Evolutionary conservation across 2,329 filamentous ascomycete genomes (phyloP), one percentile per base, ranked within the genome.

Genomic region (Onygenales sp.): DNA sequence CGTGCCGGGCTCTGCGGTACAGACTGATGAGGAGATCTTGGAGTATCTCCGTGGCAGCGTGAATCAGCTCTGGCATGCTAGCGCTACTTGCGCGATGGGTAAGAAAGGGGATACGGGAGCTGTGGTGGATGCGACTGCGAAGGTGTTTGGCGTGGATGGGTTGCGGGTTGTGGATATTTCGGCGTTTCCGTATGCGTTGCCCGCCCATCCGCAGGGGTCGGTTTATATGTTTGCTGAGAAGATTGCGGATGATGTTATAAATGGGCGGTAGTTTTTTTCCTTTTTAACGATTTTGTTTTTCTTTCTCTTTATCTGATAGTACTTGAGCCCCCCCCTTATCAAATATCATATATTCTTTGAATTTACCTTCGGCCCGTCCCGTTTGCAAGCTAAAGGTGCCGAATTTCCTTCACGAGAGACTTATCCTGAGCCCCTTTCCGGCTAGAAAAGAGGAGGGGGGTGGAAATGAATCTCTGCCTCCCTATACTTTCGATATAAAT

Each of bases 161-260:
- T 53, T 70, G 49, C 55, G 68, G 2, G 67, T 70, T 5, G 66
- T 69, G 4, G 67, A 71, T 56, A 65, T 66, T 0, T 65, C 60
- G 43, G 53, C 58, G 1, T 68, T 71, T 42, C 65, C 67, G 1
- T 49, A 70, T 9, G 36, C 70, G 33, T 63, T 67, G 10, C 70
- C 71, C 2, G 73, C 72, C 4, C 73, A 75, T 62, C 70, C 71
- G 4, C 67, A 71, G 58, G 63, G 65, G 10, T 65, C 66, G n/a
- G 61, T 72, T 42, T 75, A 74, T 61, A 69, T 67, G 57, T 58
- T 75, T 8, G 73, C 71, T 0, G 71, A 75, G 57, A 75, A 74
- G 61, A 70, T 74, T 49, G 69, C 69, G 1, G 63, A 66, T 57
- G 47, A 65, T 14, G 63, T 65, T 42, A 60, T 59, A 37, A 53